phyloP scores from a whole-genome alignment of 768 basidiomycete genomes.

The Mrakia frigida region DNA sequence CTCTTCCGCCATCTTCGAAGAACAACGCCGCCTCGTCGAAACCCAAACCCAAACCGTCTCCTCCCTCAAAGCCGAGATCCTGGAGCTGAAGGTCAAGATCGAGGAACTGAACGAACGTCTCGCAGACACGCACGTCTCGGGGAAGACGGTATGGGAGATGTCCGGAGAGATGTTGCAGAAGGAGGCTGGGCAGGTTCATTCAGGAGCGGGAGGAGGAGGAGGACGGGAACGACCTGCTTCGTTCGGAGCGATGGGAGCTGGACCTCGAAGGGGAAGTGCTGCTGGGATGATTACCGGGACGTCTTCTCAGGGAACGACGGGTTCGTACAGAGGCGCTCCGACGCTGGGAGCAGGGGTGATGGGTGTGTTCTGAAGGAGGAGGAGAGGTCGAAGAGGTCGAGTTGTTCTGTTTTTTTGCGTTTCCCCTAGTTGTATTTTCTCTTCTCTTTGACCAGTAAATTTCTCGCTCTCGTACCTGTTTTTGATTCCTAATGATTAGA shows the following conservation, averaged over 20 bases:
- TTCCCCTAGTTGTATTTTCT: too few species aligned
- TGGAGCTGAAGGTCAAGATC: neutral
- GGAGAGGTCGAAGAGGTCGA: neutral
- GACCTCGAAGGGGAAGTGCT: neutral
- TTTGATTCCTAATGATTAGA: too few species aligned
- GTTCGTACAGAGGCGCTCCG: neutral
- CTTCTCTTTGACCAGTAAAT: too few species aligned
- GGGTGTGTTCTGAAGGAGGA: neutral
- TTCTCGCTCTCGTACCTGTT: too few species aligned
- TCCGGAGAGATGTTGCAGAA: neutral
- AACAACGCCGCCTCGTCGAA: neutral
- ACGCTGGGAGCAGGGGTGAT: constrained; percentile 1
- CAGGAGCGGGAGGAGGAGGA: neutral
- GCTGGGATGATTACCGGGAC: neutral
- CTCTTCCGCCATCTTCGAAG: neutral
- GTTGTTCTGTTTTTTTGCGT: too few species aligned
- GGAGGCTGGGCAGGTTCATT: neutral
- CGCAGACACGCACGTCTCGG: neutral
- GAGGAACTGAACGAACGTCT: constrained; percentile 9
- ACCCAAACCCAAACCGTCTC: neutral
- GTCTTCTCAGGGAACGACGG: neutral
- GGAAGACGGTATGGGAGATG: constrained; percentile 3
- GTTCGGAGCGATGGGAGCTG: neutral
- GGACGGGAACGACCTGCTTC: neutral
- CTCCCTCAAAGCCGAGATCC: constrained; percentile 1